Evolutionary conservation across 2,329 filamentous ascomycete species (phyloP).

Genomic region (Paramyrothecium sp.): DNA sequence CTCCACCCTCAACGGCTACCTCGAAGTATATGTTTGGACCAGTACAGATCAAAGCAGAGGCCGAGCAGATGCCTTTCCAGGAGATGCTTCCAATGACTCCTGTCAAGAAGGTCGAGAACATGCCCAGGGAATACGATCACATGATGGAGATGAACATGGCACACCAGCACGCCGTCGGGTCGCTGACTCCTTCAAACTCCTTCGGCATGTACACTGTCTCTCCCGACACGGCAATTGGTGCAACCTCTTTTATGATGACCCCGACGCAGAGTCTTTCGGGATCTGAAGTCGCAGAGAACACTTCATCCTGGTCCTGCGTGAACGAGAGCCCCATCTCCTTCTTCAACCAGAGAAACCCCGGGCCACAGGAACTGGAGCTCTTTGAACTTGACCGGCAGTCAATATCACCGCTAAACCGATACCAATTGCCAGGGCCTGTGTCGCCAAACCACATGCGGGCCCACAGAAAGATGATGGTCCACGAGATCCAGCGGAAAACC

Average conservation of each 20-base stretch:
- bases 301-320: slow-evolving; percentile 36
- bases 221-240: slow-evolving; percentile 27
- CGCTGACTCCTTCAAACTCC: slow-evolving; percentile 33
- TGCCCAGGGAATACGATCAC: slow-evolving; percentile 35
- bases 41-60: slow-evolving; percentile 27
- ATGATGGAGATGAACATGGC: slow-evolving; percentile 35
- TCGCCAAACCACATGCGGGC: slow-evolving; percentile 31
- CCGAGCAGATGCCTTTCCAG: slow-evolving; percentile 29
- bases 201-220: slow-evolving; percentile 34
- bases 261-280: slow-evolving; percentile 37
- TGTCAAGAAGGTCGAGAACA: slow-evolving; percentile 31
- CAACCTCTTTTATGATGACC: slow-evolving; percentile 36
- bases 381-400: slow-evolving; percentile 35
- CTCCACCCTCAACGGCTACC: slow-evolving; percentile 31
- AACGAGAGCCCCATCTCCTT: slow-evolving; percentile 40
- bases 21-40: slow-evolving; percentile 32
- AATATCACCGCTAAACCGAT: slow-evolving; percentile 28
- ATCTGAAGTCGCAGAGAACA: slow-evolving; percentile 35
- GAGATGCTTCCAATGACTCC: slow-evolving; percentile 32
- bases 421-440: slow-evolving; percentile 27
- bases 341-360: slow-evolving; percentile 30
- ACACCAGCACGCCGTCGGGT: slow-evolving; percentile 31
- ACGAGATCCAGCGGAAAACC: slow-evolving; percentile 42
- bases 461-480: slow-evolving; percentile 38
- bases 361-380: slow-evolving; percentile 27